Conservation (phyloP, 176 grass and related monocot genomes). For the Carex parvula region DNA sequence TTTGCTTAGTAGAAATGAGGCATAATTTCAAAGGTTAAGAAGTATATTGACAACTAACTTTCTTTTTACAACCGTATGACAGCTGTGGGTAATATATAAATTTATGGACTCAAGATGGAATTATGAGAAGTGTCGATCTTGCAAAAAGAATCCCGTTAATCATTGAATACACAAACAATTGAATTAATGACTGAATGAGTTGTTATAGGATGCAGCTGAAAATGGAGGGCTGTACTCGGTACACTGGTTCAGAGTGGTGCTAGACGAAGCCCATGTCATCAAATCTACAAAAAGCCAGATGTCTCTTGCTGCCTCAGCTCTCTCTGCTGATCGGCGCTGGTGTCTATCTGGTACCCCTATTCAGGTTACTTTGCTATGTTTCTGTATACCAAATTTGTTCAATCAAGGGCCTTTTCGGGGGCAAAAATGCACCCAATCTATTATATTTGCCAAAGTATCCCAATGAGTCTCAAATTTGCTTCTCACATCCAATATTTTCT, state of each 20-base stretch:
- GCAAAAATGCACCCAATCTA: background rate
- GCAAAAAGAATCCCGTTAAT: background rate
- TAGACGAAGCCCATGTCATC: conserved; percentile 94
- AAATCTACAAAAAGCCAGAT: conserved; percentile 87
- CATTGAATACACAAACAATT: background rate
- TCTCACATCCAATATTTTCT: background rate
- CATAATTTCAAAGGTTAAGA: no score
- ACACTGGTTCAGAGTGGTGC: conserved; percentile 86
- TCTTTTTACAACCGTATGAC: background rate
- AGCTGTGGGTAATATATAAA: background rate
- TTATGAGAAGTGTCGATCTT: background rate
- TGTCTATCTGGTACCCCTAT: conserved; percentile 98
- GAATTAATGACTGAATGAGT: conserved; percentile 1
- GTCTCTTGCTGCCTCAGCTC: conserved; percentile 62
- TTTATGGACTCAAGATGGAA: background rate
- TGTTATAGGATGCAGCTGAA: conserved; percentile 52
- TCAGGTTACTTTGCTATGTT: conserved; percentile 49
- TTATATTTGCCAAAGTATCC: background rate
- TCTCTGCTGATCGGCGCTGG: conserved; percentile 85
- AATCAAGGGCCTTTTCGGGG: background rate
- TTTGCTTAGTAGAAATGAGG: no score
- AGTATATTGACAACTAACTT: no score
- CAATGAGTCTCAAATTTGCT: background rate
- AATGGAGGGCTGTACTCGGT: conserved; percentile 69
- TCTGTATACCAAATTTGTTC: background rate